Percentiles rank a stretch among this genome's conserved stretches.
phyloP scores from a whole-genome alignment of 192 early-diverging fungal species.

The Coemansia sp. region DNA sequence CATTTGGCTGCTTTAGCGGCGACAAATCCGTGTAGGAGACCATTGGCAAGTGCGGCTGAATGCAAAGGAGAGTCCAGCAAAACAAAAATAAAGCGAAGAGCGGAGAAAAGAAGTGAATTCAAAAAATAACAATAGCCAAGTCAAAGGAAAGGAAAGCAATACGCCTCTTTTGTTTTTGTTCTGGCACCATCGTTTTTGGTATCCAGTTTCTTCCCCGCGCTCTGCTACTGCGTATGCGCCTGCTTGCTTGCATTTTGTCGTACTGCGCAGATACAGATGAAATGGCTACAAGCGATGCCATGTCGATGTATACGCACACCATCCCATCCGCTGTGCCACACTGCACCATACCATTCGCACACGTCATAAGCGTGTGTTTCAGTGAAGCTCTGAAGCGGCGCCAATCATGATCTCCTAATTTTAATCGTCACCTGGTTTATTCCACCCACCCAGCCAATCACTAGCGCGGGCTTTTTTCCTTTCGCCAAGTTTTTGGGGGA shows the following conservation, averaged over 20 bases:
- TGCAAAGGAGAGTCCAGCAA: background rate
- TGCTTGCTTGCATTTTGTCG: background rate
- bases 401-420: background rate
- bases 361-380: background rate
- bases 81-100: background rate
- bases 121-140: background rate
- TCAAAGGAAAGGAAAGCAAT: too few species aligned
- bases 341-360: background rate
- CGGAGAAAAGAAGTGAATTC: background rate
- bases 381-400: background rate
- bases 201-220: background rate
- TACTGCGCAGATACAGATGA: background rate
- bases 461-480: background rate
- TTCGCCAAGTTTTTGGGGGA: background rate
- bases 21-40: conserved; percentile 51
- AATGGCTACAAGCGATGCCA: too few species aligned
- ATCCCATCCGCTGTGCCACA: too few species aligned
- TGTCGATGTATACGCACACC: too few species aligned
- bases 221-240: background rate
- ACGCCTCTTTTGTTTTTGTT: background rate
- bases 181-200: background rate
- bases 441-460: background rate
- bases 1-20: conserved; percentile 42
- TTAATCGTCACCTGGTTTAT: background rate
- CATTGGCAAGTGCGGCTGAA: conserved; percentile 10